These are phyloP conservation scores for Chlorella sp. DNA, from an alignment of 139 green algal genomes.

Conservation along the genomic window DNA sequence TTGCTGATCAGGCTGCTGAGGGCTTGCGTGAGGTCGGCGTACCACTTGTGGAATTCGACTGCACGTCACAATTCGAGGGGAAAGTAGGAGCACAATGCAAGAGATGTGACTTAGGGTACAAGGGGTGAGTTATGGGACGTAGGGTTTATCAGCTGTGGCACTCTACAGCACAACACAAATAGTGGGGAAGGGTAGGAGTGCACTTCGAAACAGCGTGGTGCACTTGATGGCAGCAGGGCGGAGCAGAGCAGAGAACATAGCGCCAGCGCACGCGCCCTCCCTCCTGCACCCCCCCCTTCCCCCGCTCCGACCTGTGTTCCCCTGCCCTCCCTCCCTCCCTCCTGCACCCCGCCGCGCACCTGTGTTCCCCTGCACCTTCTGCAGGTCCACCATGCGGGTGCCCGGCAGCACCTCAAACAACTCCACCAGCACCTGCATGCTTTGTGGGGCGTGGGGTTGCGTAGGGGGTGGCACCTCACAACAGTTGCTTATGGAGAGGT, in stretches of 20 bases:
- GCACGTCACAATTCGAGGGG: not conserved
- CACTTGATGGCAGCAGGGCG: not conserved
- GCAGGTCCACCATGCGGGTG: conserved; percentile 53
- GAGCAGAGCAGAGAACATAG: no score
- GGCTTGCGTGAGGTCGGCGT: conserved; percentile 40
- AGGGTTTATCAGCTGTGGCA: no score
- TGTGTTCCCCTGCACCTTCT: conserved; percentile 48
- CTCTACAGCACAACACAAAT: not conserved
- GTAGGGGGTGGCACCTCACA: no score
- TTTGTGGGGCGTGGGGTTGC: not conserved
- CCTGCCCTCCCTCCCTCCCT: no score
- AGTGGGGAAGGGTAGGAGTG: not conserved
- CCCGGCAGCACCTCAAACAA: conserved; percentile 46
- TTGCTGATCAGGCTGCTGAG: conserved; percentile 38
- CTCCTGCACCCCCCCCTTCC: no score
- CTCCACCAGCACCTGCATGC: conserved; percentile 33
- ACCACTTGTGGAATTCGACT: conserved; percentile 63
- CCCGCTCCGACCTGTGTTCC: not conserved
- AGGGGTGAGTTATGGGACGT: no score
- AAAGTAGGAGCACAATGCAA: not conserved
- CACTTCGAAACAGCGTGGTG: not conserved
- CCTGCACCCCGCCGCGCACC: not conserved
- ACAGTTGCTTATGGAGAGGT: no score
- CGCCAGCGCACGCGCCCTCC: no score
- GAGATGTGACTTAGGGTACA: no score